These are phyloP conservation scores for Salix dunnii DNA, from an alignment of 345 rosid species.

Conservation along the genomic window DNA sequence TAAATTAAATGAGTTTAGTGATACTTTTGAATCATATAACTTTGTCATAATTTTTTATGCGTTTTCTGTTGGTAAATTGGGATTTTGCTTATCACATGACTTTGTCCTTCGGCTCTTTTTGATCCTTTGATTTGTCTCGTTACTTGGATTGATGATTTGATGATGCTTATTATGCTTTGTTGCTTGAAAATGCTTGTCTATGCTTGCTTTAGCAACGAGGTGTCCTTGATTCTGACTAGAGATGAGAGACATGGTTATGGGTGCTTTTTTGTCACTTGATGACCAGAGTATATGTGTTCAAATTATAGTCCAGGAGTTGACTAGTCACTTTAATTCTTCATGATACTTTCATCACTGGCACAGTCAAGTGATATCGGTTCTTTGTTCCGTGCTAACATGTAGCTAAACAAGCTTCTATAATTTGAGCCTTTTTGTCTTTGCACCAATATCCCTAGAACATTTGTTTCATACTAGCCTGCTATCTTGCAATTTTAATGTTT, in stretches of 20 bases:
- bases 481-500: no score
- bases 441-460: no score
- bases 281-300: not conserved
- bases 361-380: not conserved
- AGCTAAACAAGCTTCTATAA: not conserved
- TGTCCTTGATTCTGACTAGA: not conserved
- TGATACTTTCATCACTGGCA: not conserved
- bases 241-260: not conserved
- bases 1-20: not conserved
- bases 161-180: not conserved
- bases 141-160: not conserved
- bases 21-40: not conserved
- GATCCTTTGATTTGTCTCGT: not conserved
- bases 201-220: not conserved
- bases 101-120: not conserved
- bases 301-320: not conserved
- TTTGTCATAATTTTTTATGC: not conserved
- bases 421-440: no score
- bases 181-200: not conserved
- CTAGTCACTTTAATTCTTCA: no score
- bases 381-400: not conserved
- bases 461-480: no score
- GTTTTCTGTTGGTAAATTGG: not conserved
- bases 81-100: not conserved
- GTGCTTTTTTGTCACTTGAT: not conserved